Base-by-base conservation (phyloP, 768 basidiomycete species). In the Kwoniella heveanensis region DNA sequence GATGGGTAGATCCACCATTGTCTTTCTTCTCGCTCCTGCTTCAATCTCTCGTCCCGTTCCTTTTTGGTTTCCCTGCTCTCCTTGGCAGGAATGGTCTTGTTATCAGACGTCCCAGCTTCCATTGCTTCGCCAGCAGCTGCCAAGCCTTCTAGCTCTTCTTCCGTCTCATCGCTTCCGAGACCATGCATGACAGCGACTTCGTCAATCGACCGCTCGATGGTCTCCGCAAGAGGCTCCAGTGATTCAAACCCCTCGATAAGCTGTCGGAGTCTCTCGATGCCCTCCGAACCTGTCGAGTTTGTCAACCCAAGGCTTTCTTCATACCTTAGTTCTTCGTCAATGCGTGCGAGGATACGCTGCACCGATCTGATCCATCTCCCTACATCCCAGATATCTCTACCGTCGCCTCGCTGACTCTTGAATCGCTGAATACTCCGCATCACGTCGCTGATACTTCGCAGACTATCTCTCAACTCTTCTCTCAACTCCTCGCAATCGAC, bases 341-440 rank as follows among this genome's bases (percentile, higher is more conserved):
- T 60, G 19, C 69, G 36, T 2, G 36, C 44, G 0, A 65, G 30
- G 1, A 79, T 56, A 47, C 63, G 29, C 22, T 60, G 60, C 12
- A 76, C 62, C 0, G 56, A 61, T 29, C 73, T 54, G 48, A 78
- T 71, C 68, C 74, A 73, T 15, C 48, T 22, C 54, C 60, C 70
- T 13, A 71, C 60, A 26, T 77, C 73, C 76, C 74, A 74, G 12
- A 77, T 64, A 62, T 80, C 79, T 22, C 71, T 25, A 10, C 66
- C 72, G 57, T 65, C 66, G 9, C 76, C 76, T 50, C 69, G 47
- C 25, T 62, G 37, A 15, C 67, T 65, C 46, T 62, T 66, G 61
- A 80, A 77, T 4, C 70, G 60, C 60, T 80, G 79, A 2, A 80
- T 32, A 48, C 74, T 66, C n/a, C 77, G 51, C 63, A 72, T 72